Conservation (phyloP, 768 basidiomycete species). For the Termitomyces sp. region DNA sequence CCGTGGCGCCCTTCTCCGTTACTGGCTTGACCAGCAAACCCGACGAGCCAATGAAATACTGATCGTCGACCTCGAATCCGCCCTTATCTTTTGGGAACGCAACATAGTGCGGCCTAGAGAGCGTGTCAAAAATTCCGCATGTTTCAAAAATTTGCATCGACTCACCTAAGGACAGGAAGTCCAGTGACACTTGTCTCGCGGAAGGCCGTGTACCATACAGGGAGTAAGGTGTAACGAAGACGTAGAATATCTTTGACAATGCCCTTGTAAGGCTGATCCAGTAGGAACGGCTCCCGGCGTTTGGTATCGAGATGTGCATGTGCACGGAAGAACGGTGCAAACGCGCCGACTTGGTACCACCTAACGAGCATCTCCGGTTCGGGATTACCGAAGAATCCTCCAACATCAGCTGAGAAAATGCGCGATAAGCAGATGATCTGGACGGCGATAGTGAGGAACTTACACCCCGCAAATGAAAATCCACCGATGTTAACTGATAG, state of each 20-base stretch:
- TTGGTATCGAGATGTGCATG: constrained; percentile 99
- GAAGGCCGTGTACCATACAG: constrained; percentile 98
- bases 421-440: neutral
- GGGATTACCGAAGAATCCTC: constrained; percentile 98
- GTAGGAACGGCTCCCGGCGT: constrained; percentile 91
- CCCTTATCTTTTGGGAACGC: constrained; percentile 85
- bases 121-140: neutral
- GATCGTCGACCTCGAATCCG: constrained; percentile 91
- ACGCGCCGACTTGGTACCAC: constrained; percentile 96
- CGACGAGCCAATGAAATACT: constrained; percentile 87
- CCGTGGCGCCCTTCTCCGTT: constrained; percentile 65
- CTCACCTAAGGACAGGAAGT: constrained; percentile 77
- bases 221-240: constrained; percentile 82
- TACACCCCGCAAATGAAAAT: constrained; percentile 89
- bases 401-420: constrained; percentile 77
- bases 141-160: neutral
- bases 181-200: constrained; percentile 81
- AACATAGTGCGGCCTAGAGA: constrained; percentile 88
- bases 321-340: constrained; percentile 97
- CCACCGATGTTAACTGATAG: constrained; percentile 86
- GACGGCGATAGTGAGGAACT: constrained; percentile 26
- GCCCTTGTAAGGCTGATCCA: constrained; percentile 85
- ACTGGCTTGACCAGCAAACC: constrained; percentile 93
- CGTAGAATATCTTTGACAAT: constrained; percentile 77
- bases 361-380: constrained; percentile 91